Evolutionary conservation across 2,329 filamentous ascomycete genomes (phyloP).

Genomic region (Cladosporium halotolerans): DNA sequence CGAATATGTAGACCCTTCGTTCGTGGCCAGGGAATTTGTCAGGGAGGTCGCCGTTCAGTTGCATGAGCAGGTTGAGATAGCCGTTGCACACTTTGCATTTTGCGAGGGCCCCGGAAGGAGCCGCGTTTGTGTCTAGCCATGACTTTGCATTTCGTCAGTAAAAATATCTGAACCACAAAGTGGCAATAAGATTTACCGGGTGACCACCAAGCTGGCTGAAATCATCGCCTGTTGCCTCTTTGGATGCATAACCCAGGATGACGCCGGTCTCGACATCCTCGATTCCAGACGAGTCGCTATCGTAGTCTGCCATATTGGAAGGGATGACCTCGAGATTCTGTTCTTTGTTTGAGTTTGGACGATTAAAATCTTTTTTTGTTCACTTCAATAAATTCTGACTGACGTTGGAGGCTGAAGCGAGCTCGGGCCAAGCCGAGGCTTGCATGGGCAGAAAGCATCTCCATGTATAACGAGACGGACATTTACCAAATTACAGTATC

Average conservation of each 20-base stretch:
- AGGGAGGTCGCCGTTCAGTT: slow-evolving; percentile 85
- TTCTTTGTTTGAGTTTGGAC: not conserved
- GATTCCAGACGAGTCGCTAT: slow-evolving; percentile 76
- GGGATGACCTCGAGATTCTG: not conserved
- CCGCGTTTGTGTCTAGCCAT: slow-evolving; percentile 69
- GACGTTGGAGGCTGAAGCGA: not conserved
- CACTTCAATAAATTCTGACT: slow-evolving; percentile 9
- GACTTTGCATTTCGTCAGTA: slow-evolving; percentile 48
- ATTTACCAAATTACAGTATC: not conserved
- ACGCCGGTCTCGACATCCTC: slow-evolving; percentile 77
- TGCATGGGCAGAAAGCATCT: not conserved
- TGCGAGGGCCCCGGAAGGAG: slow-evolving; percentile 70
- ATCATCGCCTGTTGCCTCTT: slow-evolving; percentile 70
- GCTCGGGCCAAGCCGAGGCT: not conserved
- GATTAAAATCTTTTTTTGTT: slow-evolving; percentile 7
- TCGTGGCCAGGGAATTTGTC: slow-evolving; percentile 82
- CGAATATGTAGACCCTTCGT: slow-evolving; percentile 78
- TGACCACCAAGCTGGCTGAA: slow-evolving; percentile 83
- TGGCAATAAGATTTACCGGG: slow-evolving; percentile 57
- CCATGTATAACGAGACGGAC: too few relatives aligned
- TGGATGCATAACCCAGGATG: slow-evolving; percentile 80
- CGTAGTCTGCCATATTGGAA: slow-evolving; percentile 50
- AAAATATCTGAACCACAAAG: not conserved
- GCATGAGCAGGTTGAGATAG: slow-evolving; percentile 75
- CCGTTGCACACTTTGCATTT: slow-evolving; percentile 84